phyloP scores from a whole-genome alignment of 805 yeast genomes.

The Maudiozyma turicensis region DNA sequence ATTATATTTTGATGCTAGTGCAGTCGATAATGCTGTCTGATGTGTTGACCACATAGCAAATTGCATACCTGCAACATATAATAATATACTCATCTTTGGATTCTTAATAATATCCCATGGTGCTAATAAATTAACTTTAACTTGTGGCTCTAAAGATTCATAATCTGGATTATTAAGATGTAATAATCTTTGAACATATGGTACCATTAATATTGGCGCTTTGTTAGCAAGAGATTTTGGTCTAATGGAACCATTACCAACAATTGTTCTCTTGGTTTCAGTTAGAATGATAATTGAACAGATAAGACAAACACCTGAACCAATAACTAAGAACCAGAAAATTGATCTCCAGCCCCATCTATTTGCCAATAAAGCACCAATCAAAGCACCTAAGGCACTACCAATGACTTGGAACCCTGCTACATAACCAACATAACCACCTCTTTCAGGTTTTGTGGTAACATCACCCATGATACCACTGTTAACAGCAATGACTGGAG shows the following conservation, averaged over 20 bases:
- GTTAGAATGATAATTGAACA: slow-evolving; percentile 41
- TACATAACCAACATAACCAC: slow-evolving; percentile 56
- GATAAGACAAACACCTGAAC: slow-evolving; percentile 40
- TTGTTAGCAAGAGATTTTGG: slow-evolving; percentile 38
- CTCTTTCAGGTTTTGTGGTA: slow-evolving; percentile 56
- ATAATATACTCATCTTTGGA: slow-evolving; percentile 37
- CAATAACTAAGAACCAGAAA: slow-evolving; percentile 67
- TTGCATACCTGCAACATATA: slow-evolving; percentile 52
- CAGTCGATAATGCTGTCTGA: slow-evolving; percentile 54
- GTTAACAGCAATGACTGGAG: slow-evolving; percentile 63
- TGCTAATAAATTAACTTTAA: slow-evolving; percentile 25
- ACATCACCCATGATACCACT: slow-evolving; percentile 70
- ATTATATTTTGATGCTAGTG: slow-evolving; percentile 40
- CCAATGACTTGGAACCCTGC: slow-evolving; percentile 61
- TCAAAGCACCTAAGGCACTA: slow-evolving; percentile 69
- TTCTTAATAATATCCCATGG: slow-evolving; percentile 36
- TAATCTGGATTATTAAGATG: slow-evolving; percentile 27
- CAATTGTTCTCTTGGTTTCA: slow-evolving; percentile 63
- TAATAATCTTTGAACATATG: slow-evolving; percentile 14
- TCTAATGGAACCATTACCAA: slow-evolving; percentile 60
- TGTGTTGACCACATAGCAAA: slow-evolving; percentile 64
- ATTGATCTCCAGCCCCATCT: slow-evolving; percentile 62
- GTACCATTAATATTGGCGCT: slow-evolving; percentile 35
- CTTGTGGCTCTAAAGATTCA: slow-evolving; percentile 20
- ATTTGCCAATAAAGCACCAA: slow-evolving; percentile 39